These are phyloP conservation scores for Globisporangium alternatum DNA, from an alignment of 352 stramenopile genomes.

Conservation along the genomic window DNA sequence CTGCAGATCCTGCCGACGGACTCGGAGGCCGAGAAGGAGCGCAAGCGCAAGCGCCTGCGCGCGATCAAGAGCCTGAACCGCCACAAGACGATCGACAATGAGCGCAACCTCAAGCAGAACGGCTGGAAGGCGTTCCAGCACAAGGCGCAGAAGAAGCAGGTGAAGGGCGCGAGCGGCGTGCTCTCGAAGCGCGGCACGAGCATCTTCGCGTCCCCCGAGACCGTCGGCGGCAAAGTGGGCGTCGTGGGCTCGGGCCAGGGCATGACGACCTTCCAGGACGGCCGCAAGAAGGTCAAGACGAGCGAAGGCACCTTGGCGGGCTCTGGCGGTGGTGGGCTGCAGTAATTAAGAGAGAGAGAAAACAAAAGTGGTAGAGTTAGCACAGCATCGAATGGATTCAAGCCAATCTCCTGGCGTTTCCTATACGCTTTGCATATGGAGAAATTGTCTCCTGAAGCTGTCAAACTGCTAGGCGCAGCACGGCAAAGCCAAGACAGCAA, in stretches of 20 bases:
- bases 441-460: no score
- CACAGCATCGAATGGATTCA: neutral
- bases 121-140: slow-evolving; percentile 86
- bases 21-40: slow-evolving; percentile 80
- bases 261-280: slow-evolving; percentile 80
- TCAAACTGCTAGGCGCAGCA: no score
- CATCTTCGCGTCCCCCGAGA: slow-evolving; percentile 89
- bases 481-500: neutral
- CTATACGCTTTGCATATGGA: no score
- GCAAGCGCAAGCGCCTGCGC: slow-evolving; percentile 79
- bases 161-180: slow-evolving; percentile 64
- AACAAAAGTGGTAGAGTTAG: neutral
- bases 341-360: neutral
- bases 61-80: slow-evolving; percentile 87
- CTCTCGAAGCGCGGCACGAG: slow-evolving; percentile 78
- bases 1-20: slow-evolving; percentile 81
- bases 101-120: slow-evolving; percentile 80
- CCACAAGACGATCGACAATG: slow-evolving; percentile 84
- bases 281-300: slow-evolving; percentile 68
- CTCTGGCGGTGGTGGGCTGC: neutral
- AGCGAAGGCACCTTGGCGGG: neutral
- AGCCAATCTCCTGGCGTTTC: neutral
- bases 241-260: slow-evolving; percentile 86
- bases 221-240: slow-evolving; percentile 77
- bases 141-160: slow-evolving; percentile 75